These are phyloP conservation scores for Bauhinia variegata DNA, from an alignment of 306 rosid species.

Conservation along the genomic window DNA sequence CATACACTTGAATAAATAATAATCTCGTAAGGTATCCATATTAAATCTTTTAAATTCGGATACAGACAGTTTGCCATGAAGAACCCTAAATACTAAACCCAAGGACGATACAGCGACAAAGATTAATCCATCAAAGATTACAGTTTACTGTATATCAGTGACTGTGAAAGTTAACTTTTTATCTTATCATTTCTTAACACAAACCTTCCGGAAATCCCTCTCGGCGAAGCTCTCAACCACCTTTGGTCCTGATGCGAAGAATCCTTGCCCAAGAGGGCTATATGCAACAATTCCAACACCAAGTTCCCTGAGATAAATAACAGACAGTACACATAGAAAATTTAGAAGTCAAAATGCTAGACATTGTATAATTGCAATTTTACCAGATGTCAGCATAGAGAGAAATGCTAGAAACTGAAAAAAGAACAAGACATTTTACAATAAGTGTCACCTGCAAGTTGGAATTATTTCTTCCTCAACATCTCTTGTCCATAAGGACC, in stretches of 20 bases:
- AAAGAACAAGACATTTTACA: background rate
- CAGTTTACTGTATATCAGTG: no score
- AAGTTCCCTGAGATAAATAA: constrained; percentile 49
- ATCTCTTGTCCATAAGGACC: constrained; percentile 68
- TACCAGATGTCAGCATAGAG: background rate
- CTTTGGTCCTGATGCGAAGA: constrained; percentile 55
- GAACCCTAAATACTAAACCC: no score
- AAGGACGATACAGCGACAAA: no score
- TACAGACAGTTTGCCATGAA: background rate
- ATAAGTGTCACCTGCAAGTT: constrained; percentile 51
- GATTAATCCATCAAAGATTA: no score
- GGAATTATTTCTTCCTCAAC: constrained; percentile 62
- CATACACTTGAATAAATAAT: background rate
- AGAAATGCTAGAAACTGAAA: background rate
- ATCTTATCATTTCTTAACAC: background rate
- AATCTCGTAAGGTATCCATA: background rate
- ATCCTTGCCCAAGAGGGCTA: constrained; percentile 71
- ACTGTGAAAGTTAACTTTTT: no score
- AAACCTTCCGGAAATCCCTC: constrained; percentile 55
- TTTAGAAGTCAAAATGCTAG: background rate
- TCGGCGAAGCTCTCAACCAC: constrained; percentile 24
- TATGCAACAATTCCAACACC: constrained; percentile 73
- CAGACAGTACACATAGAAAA: background rate
- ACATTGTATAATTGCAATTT: background rate
- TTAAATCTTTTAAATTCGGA: background rate